Conservation (phyloP, 2,329 filamentous ascomycete genomes). For the Phialocephala sp. region DNA sequence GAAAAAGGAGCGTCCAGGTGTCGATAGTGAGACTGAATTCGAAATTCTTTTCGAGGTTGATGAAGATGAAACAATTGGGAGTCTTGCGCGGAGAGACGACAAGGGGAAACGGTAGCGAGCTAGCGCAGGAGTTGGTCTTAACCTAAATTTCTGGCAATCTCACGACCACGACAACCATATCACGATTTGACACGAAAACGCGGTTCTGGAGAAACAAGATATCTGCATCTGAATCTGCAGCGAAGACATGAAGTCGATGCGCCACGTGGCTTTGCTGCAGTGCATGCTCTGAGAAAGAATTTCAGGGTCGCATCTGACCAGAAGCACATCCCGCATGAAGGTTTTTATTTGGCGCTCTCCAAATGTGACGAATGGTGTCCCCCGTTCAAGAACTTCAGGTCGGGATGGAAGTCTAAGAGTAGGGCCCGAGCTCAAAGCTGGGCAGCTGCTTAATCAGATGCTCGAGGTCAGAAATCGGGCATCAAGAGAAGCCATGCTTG, state of each 20-base stretch:
- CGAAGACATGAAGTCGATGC: neutral
- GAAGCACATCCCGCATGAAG: neutral
- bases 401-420: conserved; percentile 1
- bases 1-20: neutral
- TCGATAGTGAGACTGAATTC: neutral
- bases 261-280: neutral
- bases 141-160: too few species aligned
- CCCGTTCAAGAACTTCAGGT: neutral
- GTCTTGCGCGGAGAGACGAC: too few species aligned
- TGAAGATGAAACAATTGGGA: too few species aligned
- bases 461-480: neutral
- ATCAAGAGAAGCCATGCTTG: neutral
- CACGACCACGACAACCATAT: too few species aligned
- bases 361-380: neutral
- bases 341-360: conserved; percentile 5
- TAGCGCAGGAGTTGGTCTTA: too few species aligned
- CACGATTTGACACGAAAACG: too few species aligned
- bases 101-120: too few species aligned
- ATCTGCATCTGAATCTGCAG: neutral
- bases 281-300: neutral
- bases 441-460: neutral
- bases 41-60: neutral
- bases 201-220: too few species aligned
- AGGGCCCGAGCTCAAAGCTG: conserved; percentile 1
- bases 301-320: conserved; percentile 4